phyloP scores from a whole-genome alignment of 2,329 filamentous ascomycete species.

The Dryadomyces sulphureus region DNA sequence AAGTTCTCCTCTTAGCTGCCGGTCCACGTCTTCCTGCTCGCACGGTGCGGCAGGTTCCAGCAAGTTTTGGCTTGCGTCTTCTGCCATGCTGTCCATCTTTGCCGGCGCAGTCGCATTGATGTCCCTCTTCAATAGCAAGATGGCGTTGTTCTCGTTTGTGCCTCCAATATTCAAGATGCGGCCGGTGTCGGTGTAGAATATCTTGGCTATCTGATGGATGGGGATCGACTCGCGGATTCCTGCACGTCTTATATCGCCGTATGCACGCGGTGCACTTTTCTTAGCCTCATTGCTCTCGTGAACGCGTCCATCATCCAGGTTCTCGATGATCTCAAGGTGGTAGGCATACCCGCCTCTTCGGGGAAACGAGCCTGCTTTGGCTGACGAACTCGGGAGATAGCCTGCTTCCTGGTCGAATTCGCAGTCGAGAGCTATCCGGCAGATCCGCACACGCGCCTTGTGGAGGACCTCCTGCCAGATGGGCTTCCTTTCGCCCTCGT shows the following conservation, averaged over 20 bases:
- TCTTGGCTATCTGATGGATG: constrained; percentile 56
- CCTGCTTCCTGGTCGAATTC: constrained; percentile 26
- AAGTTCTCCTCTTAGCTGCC: constrained; percentile 27
- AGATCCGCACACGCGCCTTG: constrained; percentile 72
- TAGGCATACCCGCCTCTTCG: constrained; percentile 48
- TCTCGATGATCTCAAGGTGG: constrained; percentile 68
- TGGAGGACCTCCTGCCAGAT: constrained; percentile 96
- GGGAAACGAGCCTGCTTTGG: constrained; percentile 12
- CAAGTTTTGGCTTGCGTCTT: neutral
- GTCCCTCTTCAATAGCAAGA: constrained; percentile 62
- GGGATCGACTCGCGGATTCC: constrained; percentile 40
- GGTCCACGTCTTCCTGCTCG: constrained; percentile 30
- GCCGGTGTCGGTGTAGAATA: constrained; percentile 86
- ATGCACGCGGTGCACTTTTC: constrained; percentile 11
- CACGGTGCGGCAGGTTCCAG: constrained; percentile 13
- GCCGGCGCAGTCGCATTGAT: constrained; percentile 42
- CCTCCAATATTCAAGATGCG: constrained; percentile 68
- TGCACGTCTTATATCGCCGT: constrained; percentile 25
- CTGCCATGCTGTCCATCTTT: constrained; percentile 14
- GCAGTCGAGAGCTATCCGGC: constrained; percentile 47
- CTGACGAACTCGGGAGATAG: constrained; percentile 12
- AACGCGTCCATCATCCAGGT: constrained; percentile 46
- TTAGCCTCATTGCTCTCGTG: constrained; percentile 26
- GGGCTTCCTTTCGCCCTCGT: constrained; percentile 44
- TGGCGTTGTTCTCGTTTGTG: constrained; percentile 48